Conservation (phyloP, 2,329 filamentous ascomycete genomes). For the Fusarium brachygibbosum region DNA sequence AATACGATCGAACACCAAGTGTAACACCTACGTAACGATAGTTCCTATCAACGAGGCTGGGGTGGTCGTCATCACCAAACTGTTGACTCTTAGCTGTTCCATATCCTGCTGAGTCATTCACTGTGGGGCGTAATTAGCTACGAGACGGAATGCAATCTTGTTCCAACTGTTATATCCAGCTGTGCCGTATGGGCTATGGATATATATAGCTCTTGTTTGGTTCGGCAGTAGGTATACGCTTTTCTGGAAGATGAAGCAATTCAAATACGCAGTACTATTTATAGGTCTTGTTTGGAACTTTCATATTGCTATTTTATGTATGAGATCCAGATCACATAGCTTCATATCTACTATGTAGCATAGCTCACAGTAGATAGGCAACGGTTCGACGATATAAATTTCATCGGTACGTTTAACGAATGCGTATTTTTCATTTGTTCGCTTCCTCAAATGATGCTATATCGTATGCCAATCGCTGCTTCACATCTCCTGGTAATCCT, state of each 20-base stretch:
- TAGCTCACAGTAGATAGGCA: neutral
- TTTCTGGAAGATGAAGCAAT: neutral
- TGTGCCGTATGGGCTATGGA: neutral
- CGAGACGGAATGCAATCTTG: slow-evolving; percentile 3
- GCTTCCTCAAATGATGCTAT: neutral
- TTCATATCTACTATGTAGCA: neutral
- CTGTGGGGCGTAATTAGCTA: slow-evolving; percentile 3
- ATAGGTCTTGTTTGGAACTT: neutral
- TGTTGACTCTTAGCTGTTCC: neutral
- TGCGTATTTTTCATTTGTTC: neutral
- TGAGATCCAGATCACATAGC: neutral
- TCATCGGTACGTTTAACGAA: neutral
- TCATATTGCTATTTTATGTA: neutral
- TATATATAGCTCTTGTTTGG: neutral
- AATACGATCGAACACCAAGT: neutral
- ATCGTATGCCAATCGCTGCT: neutral
- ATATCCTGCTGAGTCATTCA: slow-evolving; percentile 32
- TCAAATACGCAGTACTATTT: neutral
- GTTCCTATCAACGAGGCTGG: slow-evolving; percentile 3
- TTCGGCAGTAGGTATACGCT: neutral
- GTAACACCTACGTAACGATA: neutral
- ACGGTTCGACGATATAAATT: neutral
- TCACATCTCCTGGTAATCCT: slow-evolving; percentile 11
- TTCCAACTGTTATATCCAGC: neutral
- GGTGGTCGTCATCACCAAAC: slow-evolving; percentile 17